Conservation (phyloP, 2,329 filamentous ascomycete species). For the Nothopassalora personata region DNA sequence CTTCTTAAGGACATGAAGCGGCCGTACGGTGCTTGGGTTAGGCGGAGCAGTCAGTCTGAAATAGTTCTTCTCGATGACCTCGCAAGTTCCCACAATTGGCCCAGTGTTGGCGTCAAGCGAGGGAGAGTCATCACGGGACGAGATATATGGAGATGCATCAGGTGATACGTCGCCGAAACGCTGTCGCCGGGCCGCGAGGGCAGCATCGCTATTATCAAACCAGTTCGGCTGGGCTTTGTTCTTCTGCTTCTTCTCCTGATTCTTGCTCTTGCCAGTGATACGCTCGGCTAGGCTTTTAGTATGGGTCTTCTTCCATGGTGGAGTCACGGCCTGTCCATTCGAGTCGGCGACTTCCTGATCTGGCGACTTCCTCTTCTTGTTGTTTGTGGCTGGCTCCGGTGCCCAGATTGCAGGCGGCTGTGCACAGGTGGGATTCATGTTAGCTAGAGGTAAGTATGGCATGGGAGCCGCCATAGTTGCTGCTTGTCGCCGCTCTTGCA, state of each 20-base stretch:
- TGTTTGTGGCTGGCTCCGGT: constrained; percentile 20
- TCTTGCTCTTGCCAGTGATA: constrained; percentile 58
- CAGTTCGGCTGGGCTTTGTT: constrained; percentile 38
- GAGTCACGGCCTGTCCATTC: constrained; percentile 47
- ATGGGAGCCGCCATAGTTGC: constrained; percentile 31
- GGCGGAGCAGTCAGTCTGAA: constrained; percentile 88
- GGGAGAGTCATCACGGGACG: constrained; percentile 44
- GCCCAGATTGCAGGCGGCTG: background rate
- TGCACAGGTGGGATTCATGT: constrained; percentile 21
- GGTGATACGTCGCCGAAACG: constrained; percentile 59
- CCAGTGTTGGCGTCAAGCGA: constrained; percentile 44
- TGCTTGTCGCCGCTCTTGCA: constrained; percentile 56
- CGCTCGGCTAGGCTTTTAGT: constrained; percentile 68
- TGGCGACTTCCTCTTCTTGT: constrained; percentile 79
- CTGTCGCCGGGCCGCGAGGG: constrained; percentile 80
- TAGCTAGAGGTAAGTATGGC: constrained; percentile 25
- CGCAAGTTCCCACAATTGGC: constrained; percentile 80
- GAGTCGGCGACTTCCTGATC: constrained; percentile 53
- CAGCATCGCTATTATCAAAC: constrained; percentile 59
- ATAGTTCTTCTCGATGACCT: constrained; percentile 85
- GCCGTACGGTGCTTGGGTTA: constrained; percentile 81
- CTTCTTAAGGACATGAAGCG: constrained; percentile 70
- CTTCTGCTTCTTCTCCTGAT: constrained; percentile 39
- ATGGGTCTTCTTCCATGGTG: constrained; percentile 68
- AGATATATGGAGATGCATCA: constrained; percentile 48